Percentiles rank a stretch among this genome's conserved stretches.
These are phyloP conservation scores for Fomes fomentarius DNA, from an alignment of 1,284 basidiomycete genomes.

Conservation along the genomic window DNA sequence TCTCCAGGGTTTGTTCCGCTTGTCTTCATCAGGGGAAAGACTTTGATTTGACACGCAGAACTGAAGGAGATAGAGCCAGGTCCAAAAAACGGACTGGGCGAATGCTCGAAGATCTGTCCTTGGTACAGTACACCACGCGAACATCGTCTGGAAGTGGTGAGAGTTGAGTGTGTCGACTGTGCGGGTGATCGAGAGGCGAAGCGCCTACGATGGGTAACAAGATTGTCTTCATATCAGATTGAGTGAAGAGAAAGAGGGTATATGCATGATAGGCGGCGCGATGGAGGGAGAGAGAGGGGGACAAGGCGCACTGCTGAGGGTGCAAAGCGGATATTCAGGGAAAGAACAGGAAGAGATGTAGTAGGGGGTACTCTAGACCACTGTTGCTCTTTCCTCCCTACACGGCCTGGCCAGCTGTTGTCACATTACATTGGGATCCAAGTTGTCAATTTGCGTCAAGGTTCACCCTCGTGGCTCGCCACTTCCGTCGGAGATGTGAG, in stretches of 20 bases:
- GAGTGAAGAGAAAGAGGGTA: not conserved
- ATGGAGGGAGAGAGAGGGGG: too few species aligned
- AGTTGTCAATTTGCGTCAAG: too few species aligned
- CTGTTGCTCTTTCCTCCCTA: too few species aligned
- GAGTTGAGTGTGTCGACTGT: not conserved
- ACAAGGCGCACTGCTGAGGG: too few species aligned
- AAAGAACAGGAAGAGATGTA: too few species aligned
- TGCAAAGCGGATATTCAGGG: too few species aligned
- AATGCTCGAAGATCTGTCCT: not conserved
- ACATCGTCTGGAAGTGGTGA: constrained; percentile 1
- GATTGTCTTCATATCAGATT: not conserved
- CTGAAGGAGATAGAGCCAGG: constrained; percentile 47
- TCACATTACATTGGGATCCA: too few species aligned
- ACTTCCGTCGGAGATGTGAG: too few species aligned
- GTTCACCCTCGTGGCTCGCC: too few species aligned
- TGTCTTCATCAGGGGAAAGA: constrained; percentile 43
- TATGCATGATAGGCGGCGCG: too few species aligned
- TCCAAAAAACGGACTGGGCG: constrained; percentile 34
- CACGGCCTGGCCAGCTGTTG: too few species aligned
- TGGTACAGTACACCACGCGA: constrained; percentile 5
- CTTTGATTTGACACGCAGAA: constrained; percentile 49
- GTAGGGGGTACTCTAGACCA: too few species aligned
- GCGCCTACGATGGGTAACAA: not conserved
- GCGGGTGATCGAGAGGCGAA: not conserved
- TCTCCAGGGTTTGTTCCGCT: constrained; percentile 45